These are phyloP conservation scores for Mycosarcoma maydis DNA, from an alignment of 1,284 basidiomycete genomes.

Conservation along the genomic window DNA sequence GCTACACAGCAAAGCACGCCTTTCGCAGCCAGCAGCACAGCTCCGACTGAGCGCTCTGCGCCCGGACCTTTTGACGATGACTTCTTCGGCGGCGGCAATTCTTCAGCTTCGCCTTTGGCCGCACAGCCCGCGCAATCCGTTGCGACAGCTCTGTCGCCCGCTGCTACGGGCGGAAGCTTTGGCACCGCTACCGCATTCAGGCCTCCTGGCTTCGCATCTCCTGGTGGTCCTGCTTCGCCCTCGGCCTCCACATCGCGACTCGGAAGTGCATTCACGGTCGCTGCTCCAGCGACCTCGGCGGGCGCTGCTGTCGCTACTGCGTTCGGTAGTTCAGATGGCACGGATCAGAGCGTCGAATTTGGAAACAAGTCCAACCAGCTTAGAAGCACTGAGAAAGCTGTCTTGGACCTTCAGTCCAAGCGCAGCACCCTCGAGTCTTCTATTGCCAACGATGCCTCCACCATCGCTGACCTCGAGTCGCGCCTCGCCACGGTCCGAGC, in stretches of 20 bases:
- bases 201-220: constrained; percentile 31
- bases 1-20: constrained; percentile 17
- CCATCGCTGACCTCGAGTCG: constrained; percentile 59
- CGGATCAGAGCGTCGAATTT: constrained; percentile 45
- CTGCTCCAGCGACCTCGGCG: constrained; percentile 14
- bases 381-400: constrained; percentile 53
- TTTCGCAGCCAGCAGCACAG: constrained; percentile 16
- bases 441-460: constrained; percentile 41
- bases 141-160: constrained; percentile 44
- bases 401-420: constrained; percentile 49
- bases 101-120: constrained; percentile 22
- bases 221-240: constrained; percentile 21
- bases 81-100: constrained; percentile 41
- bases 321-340: constrained; percentile 10
- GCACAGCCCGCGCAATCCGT: constrained; percentile 20
- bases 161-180: constrained; percentile 49
- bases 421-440: constrained; percentile 46
- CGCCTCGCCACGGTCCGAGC: constrained; percentile 70
- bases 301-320: constrained; percentile 22
- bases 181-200: constrained; percentile 28
- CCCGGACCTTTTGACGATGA: constrained; percentile 60
- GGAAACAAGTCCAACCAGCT: constrained; percentile 57
- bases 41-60: constrained; percentile 67
- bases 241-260: constrained; percentile 34
- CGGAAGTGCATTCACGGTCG: constrained; percentile 29